phyloP scores from a whole-genome alignment of 2,329 filamentous ascomycete genomes.

The Monosporascus sp. region DNA sequence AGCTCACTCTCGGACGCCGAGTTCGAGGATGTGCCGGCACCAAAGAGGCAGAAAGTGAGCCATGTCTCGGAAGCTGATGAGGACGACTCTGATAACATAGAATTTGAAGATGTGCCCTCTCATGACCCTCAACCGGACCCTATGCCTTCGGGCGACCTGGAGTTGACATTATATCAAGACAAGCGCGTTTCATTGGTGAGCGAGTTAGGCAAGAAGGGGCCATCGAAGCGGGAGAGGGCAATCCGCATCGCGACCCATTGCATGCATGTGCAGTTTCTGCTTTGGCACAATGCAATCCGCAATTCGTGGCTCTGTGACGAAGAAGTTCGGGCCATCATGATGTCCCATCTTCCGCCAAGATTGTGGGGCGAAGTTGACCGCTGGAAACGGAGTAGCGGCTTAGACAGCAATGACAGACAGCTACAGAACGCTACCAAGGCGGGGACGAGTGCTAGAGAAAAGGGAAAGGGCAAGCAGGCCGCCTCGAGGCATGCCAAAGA shows the following conservation, averaged over 20 bases:
- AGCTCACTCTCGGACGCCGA: slow-evolving; percentile 53
- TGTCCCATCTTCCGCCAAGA: slow-evolving; percentile 64
- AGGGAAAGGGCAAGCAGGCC: slow-evolving; percentile 21
- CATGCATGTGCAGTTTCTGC: slow-evolving; percentile 78
- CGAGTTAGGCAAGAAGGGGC: slow-evolving; percentile 70
- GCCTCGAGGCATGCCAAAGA: slow-evolving; percentile 46
- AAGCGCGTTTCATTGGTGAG: slow-evolving; percentile 57
- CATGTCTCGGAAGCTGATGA: slow-evolving; percentile 33
- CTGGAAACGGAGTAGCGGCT: slow-evolving; percentile 65
- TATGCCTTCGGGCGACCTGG: slow-evolving; percentile 59
- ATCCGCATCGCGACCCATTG: slow-evolving; percentile 78
- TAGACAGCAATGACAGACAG: slow-evolving; percentile 39
- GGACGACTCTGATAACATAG: slow-evolving; percentile 58
- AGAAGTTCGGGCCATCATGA: slow-evolving; percentile 68
- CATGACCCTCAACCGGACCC: slow-evolving; percentile 38
- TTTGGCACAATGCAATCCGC: slow-evolving; percentile 84
- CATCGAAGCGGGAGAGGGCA: slow-evolving; percentile 75
- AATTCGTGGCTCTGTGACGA: slow-evolving; percentile 80
- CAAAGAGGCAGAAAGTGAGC: slow-evolving; percentile 35
- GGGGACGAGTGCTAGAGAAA: slow-evolving; percentile 35
- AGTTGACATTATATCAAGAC: slow-evolving; percentile 63
- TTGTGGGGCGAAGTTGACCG: slow-evolving; percentile 69
- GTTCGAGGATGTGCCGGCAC: slow-evolving; percentile 45
- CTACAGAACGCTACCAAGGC: slow-evolving; percentile 29
- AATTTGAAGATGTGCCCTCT: slow-evolving; percentile 53